Evolutionary conservation across 2,329 filamentous ascomycete species (phyloP).

Genomic region (Aureobasidium pullulans): DNA sequence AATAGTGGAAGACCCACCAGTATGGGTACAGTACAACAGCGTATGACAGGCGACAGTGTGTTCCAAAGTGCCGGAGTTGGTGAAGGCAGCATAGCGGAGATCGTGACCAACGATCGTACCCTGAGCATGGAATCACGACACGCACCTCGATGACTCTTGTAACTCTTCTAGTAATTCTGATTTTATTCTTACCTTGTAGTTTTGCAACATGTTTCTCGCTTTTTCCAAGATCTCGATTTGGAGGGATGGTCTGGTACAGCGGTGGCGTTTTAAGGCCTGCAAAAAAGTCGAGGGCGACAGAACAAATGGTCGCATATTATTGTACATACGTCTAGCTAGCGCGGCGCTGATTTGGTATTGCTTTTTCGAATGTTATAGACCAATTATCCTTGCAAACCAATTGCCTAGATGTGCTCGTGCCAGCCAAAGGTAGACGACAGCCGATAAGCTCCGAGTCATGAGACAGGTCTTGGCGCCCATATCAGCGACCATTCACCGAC

Average conservation of each 20-base stretch:
- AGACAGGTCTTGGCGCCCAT: background rate
- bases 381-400: background rate
- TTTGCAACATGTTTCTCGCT: background rate
- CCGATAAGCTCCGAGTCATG: background rate
- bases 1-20: conserved; percentile 14
- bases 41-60: conserved; percentile 15
- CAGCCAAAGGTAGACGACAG: background rate
- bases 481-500: background rate
- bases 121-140: conserved; percentile 12
- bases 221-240: background rate
- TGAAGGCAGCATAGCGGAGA: conserved; percentile 15
- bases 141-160: background rate
- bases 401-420: background rate
- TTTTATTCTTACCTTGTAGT: background rate
- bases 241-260: background rate
- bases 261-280: background rate
- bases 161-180: background rate
- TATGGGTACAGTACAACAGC: conserved; percentile 15
- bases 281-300: background rate
- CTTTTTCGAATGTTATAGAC: background rate
- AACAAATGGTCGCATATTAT: background rate
- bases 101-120: conserved; percentile 11
- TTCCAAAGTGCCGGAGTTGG: conserved; percentile 12
- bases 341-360: background rate
- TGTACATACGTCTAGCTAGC: conserved; percentile 7